Percentiles rank a stretch among this genome's conserved stretches.
Evolutionary conservation across 306 rosid genomes (phyloP).

Genomic region (Cucumis hystrix): DNA sequence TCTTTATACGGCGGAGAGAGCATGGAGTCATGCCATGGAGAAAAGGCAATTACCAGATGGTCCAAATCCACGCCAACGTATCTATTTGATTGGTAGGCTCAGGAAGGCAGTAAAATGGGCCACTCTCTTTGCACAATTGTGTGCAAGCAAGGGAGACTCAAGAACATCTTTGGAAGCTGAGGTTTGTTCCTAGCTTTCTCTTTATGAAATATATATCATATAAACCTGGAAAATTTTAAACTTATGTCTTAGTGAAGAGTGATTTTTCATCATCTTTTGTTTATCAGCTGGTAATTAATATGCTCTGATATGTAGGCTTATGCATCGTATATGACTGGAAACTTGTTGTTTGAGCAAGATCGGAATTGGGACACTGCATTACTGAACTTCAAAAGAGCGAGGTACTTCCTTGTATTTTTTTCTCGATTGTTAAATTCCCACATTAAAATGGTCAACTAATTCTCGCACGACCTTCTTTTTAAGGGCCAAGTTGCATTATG

Average conservation of each 20-base stretch:
- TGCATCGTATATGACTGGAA: slow-evolving; percentile 93
- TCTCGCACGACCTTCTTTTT: neutral
- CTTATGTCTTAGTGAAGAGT: neutral
- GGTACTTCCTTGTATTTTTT: slow-evolving; percentile 32
- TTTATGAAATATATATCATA: neutral
- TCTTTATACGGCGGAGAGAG: slow-evolving; percentile 90
- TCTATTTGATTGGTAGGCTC: slow-evolving; percentile 93
- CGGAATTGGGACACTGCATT: slow-evolving; percentile 87
- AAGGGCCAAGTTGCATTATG: neutral
- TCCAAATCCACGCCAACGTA: slow-evolving; percentile 72
- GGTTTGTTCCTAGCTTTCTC: slow-evolving; percentile 27
- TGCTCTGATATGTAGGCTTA: slow-evolving; percentile 48
- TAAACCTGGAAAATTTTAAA: neutral
- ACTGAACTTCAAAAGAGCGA: slow-evolving; percentile 86
- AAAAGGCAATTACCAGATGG: slow-evolving; percentile 94
- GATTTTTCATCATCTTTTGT: neutral
- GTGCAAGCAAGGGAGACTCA: slow-evolving; percentile 80
- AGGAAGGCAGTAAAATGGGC: slow-evolving; percentile 98
- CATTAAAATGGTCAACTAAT: neutral
- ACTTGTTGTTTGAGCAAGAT: slow-evolving; percentile 92
- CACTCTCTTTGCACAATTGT: slow-evolving; percentile 67
- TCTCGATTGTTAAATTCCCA: neutral
- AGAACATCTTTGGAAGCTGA: slow-evolving; percentile 98
- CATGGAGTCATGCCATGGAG: slow-evolving; percentile 99
- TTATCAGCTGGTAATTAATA: neutral